Conservation (phyloP, 768 basidiomycete species). For the Mycena albidolilacea region DNA sequence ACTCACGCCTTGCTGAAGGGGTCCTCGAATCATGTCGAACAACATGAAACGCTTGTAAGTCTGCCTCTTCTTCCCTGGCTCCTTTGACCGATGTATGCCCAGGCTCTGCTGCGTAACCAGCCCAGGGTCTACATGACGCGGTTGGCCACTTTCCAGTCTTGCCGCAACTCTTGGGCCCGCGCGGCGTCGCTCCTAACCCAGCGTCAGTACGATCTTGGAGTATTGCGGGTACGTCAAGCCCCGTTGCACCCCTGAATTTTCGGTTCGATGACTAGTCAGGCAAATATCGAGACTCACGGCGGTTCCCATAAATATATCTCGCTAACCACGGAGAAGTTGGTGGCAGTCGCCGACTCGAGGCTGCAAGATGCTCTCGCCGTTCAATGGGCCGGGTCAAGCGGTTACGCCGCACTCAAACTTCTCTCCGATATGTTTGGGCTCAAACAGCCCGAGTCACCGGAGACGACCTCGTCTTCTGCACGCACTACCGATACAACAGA, state of each 20-base stretch:
- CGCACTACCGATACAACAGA: neutral
- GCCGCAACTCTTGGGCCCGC: constrained; percentile 54
- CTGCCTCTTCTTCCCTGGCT: neutral
- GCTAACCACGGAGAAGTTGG: constrained; percentile 48
- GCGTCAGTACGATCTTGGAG: constrained; percentile 50
- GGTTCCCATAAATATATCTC: constrained; percentile 41
- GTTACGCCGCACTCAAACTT: constrained; percentile 46
- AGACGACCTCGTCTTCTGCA: neutral
- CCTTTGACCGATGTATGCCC: neutral
- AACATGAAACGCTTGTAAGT: constrained; percentile 40
- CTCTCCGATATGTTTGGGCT: constrained; percentile 49
- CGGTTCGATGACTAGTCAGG: constrained; percentile 6
- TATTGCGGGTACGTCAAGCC: constrained; percentile 43
- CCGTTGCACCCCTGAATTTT: neutral
- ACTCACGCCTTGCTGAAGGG: constrained; percentile 63
- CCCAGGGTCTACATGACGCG: constrained; percentile 52
- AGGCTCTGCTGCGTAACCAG: constrained; percentile 50
- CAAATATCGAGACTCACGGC: constrained; percentile 18
- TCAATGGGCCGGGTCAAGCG: constrained; percentile 47
- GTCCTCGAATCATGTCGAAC: constrained; percentile 36
- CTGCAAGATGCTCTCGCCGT: constrained; percentile 42
- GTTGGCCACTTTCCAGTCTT: constrained; percentile 49
- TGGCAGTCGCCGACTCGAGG: constrained; percentile 51
- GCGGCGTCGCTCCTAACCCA: constrained; percentile 52
- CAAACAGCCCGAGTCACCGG: constrained; percentile 13